Base-by-base conservation (phyloP, 441 rosid genomes). In the Melastoma candidum region DNA sequence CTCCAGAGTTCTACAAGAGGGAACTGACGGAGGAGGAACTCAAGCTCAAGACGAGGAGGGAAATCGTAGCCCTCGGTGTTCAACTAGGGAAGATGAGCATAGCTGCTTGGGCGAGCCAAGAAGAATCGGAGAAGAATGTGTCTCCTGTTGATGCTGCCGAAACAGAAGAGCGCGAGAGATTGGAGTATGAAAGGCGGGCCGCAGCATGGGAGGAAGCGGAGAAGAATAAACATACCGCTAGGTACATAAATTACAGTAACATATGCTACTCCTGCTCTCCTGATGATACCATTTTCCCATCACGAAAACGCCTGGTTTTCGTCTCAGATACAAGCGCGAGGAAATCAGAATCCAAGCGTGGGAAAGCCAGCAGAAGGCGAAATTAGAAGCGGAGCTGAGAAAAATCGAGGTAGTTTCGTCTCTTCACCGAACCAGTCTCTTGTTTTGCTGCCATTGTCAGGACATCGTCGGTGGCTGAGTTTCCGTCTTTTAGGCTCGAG, bases 61-160 rank as follows among this genome's bases (percentile, higher is more conserved):
- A 93, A 73, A 89, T 93, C 48, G 87, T 81, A 54, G 90, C 85
- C 43, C 87, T 93, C 1, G 99, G 99, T 7, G 83, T 84, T 53
- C 86, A 79, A 70, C 81, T 93, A 46, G 99, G 99, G 56, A 93
- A 89, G 82, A 89, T 71, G 85, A 93, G 81, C 61, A 93, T 93
- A 26, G 97, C 97, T 12, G 95, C 88, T 51, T 93, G 97, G 99
- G 99, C 97, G 13, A 84, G 97, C 65, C 83, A 86, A 79, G 90
- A 73, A 6, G 94, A 81, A 61, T 74, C 70, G 39, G 84, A 73
- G 52, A 84, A 77, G 58, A 73, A 63, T 12, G 44, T 49, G 44
- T 55, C 76, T 56, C 43, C 64, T 1, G 67, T 14, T 11, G 72
- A 72, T 57, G 61, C 57, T 24, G 12, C 53, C 39, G 63, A 63